Evolutionary conservation across 2,329 filamentous ascomycete species (phyloP), one percentile per base, ranked within the genome.

Genomic region (Metarhizium anisopliae): DNA sequence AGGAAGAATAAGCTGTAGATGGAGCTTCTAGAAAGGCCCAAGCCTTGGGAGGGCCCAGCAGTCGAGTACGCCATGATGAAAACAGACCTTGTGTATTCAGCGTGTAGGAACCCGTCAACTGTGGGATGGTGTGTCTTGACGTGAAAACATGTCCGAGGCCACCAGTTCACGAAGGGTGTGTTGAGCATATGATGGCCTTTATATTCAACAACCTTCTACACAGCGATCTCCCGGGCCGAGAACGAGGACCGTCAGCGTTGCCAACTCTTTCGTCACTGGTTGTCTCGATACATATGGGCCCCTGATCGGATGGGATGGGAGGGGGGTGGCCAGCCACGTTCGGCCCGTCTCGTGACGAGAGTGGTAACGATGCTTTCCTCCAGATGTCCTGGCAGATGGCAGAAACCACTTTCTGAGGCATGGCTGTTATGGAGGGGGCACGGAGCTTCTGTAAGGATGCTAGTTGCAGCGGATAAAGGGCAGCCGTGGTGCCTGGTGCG

Each of bases 1-100:
- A 55, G 14, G 32, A 50, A 30, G 47, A 62, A 53, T 35, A 63
- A 10, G 50, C 42, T 49, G 25, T 52, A 38, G 47, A 59, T 35
- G 50, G 51, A 54, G 51, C 47, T 57, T 35, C 29, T 51, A 35
- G 30, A 54, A 18, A 52, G 20, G 8, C 54, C 43, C 10, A 3
- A 18, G n/a, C 53, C 25, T 25, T 36, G 20, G 16, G 49, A 13
- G 6, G 35, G 18, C 8, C 38, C 32, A n/a, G 5, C n/a, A 5
- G 3, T 47, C 18, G 47, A 40, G 40, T 1, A 42, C 16, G 38
- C 20, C 55, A 54, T 56, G 40, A 6, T 7, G 45, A 18, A 49
- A 49, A 6, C 45, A 29, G 25, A 10, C 45, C 10, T 49, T 16
- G 45, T 18, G 45, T 49, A 10, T 30, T 13, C 7, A 30, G 14